Evolutionary conservation across 345 rosid genomes (phyloP).

Genomic region (Eucalyptus victrix): DNA sequence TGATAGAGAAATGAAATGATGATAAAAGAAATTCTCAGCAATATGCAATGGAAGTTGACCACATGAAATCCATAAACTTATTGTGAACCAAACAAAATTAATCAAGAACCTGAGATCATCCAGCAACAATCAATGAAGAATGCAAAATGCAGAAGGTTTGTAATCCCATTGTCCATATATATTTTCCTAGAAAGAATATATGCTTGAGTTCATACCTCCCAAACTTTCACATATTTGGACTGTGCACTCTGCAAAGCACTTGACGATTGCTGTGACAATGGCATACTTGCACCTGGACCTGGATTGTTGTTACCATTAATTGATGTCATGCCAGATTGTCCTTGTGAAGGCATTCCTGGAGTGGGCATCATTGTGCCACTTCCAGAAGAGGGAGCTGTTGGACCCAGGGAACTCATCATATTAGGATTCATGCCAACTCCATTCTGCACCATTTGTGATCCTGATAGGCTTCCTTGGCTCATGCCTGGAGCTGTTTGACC

Average conservation of each 20-base stretch:
- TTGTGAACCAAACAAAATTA: neutral
- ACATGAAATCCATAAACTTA: neutral
- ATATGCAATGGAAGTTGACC: neutral
- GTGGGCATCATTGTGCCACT: constrained; percentile 77
- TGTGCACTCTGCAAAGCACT: constrained; percentile 60
- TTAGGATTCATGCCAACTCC: constrained; percentile 74
- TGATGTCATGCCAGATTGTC: constrained; percentile 42
- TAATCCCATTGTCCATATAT: neutral
- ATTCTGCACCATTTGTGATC: constrained; percentile 67
- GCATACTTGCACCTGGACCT: constrained; percentile 60
- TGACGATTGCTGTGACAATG: constrained; percentile 63
- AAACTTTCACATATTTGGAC: constrained; percentile 83
- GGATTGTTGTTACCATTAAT: constrained; percentile 50
- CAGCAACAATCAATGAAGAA: neutral
- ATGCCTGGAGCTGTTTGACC: constrained; percentile 42
- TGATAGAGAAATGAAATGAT: neutral
- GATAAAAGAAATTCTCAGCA: neutral
- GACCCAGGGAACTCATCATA: constrained; percentile 62
- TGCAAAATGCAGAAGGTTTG: neutral
- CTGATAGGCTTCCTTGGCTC: constrained; percentile 80
- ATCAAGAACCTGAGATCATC: neutral
- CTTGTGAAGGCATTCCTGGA: constrained; percentile 81
- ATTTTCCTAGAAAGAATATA: neutral
- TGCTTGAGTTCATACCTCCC: constrained; percentile 61
- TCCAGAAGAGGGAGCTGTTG: constrained; percentile 60